Conservation (phyloP, 768 basidiomycete species). For the Tricholomella constricta region DNA sequence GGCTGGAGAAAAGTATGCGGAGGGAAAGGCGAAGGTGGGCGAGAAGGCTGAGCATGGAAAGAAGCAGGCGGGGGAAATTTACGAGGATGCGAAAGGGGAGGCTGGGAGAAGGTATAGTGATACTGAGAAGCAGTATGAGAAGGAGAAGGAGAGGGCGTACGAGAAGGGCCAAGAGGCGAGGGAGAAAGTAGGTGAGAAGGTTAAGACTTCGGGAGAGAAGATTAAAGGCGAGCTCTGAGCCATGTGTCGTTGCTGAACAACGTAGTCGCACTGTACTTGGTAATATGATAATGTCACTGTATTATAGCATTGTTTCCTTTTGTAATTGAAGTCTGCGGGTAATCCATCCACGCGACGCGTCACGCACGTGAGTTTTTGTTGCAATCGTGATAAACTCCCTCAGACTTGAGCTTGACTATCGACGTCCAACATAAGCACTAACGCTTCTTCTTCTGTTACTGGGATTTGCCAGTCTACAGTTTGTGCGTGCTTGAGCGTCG, state of each 20-base stretch:
- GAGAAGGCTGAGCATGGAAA: conserved; percentile 16
- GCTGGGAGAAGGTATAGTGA: conserved; percentile 17
- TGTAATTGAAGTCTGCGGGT: too few species aligned
- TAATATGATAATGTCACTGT: too few species aligned
- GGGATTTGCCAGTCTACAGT: too few species aligned
- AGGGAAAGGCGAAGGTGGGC: conserved; percentile 22
- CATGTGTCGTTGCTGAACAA: not conserved
- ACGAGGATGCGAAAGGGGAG: conserved; percentile 24
- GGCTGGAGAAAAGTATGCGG: conserved; percentile 23
- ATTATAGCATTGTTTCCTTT: too few species aligned
- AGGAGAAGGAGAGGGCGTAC: conserved; percentile 28
- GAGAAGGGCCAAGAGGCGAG: conserved; percentile 31
- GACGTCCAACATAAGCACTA: too few species aligned
- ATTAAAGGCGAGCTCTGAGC: conserved; percentile 41
- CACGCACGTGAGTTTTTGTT: too few species aligned
- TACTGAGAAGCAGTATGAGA: conserved; percentile 19
- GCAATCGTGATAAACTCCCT: too few species aligned
- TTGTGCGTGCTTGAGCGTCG: too few species aligned
- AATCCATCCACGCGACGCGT: too few species aligned
- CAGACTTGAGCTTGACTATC: too few species aligned
- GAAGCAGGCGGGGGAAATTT: conserved; percentile 27
- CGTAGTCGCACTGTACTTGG: not conserved
- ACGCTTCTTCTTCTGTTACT: too few species aligned
- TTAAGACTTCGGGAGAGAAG: conserved; percentile 38
- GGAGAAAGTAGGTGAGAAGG: conserved; percentile 38